Base-by-base conservation (phyloP, 441 rosid genomes). In the Aquilaria agallochum region DNA sequence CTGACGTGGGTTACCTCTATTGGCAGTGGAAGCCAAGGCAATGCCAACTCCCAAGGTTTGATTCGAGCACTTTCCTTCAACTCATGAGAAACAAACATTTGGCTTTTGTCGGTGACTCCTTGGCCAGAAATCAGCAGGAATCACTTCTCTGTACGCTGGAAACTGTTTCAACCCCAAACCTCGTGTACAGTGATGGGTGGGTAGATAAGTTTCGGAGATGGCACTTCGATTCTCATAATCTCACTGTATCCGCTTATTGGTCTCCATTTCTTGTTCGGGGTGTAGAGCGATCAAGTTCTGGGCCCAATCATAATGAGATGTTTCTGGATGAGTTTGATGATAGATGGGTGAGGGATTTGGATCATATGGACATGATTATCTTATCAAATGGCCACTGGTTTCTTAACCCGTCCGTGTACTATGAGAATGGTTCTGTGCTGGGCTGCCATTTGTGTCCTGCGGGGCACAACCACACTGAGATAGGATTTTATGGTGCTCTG, bases 311-410 rank as follows among this genome's bases (percentile, higher is more conserved):
- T 72, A 91, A 91, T 46, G 48, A 81, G 42, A 65, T 94, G 81
- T 78, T 67, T 62, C 53, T 94, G 68, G 97, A 89, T 68, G 72
- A 59, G 0, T 77, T 89, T 58, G 94, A 94, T 51, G 92, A 84
- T 76, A 83, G 72, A 55, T 94, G 97, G 99, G 94, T 79, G 0
- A 71, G 66, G 11, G 94, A 89, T 62, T 60, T 94, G 59, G 75
- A 71, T 32, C 64, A 66, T 27, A 60, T 91, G 3, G 94, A 89
- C 65, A 62, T 76, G 76, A 58, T 89, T 53, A 75, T 94, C 11
- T 60, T 94, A 55, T 94, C 98, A 2, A 58, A 84, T 52, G 98
- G 98, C 50, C 98, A 90, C 65, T 90, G 98, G 98, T 94, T 94
- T 61, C 68, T 94, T 2, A 93, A 89, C 69, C 97, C 93, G 3